Base-by-base conservation (phyloP, 345 rosid genomes). In the Hibiscus trionum region DNA sequence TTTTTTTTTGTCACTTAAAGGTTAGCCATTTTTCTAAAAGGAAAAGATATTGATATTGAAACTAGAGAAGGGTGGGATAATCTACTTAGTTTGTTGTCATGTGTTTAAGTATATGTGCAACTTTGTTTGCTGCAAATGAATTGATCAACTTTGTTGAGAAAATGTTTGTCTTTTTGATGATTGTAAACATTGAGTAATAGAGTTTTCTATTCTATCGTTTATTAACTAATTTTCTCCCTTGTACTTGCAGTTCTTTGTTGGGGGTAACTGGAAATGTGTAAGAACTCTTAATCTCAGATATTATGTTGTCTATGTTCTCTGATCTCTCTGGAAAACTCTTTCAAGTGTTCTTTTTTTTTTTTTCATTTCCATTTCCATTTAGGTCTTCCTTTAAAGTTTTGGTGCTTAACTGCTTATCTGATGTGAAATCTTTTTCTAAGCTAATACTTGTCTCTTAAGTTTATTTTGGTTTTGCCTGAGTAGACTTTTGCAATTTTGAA, bases 181-280 rank as follows among this genome's bases (percentile, higher is more conserved):
- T 29, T 7, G 4, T 44, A 12, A 66, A n/a, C 56, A 44, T 21
- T 46, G 14, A 44, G 35, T 19, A 24, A 50, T 16, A 35, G 16
- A 24, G 4, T 42, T 58, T 37, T 19, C 19, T 56, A 5, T 53
- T 16, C 59, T n/a, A 14, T 15, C 44, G 11, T 47, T 37, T 37
- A 26, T 64, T 75, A 58, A 79, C 52, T 7, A 7, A 15, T 37
- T 4, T 53, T 60, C 35, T 4, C 70, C 70, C 55, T 69, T 84
- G 93, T 78, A 68, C 21, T 82, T 85, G 93, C 96, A 95, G 99
- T 95, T 95, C 79, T 92, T 95, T 80, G 98, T 95, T 73, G 99
- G 99, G 55, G 99, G 99, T 65, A 95, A 95, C 84, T 95, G 99
- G 99, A 95, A 95, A 70, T 95, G 99, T 82, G 99, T 95, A 89